phyloP scores from a whole-genome alignment of 2,329 filamentous ascomycete genomes.

The Trichoderma breve region DNA sequence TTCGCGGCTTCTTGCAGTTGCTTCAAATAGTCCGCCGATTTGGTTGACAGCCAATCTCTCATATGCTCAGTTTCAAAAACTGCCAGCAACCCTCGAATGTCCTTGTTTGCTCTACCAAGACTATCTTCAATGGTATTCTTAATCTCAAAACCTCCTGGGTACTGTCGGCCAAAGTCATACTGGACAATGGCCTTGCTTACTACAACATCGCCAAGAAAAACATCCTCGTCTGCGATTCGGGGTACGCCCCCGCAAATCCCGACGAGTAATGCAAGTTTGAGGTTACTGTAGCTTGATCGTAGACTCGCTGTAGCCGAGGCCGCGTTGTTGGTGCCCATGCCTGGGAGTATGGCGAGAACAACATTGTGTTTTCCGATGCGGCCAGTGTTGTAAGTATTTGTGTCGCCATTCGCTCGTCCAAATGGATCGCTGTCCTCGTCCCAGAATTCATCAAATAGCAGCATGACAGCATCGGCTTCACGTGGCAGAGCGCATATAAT shows the following conservation, averaged over 20 bases:
- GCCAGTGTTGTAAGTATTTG: slow-evolving; percentile 32
- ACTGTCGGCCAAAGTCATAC: slow-evolving; percentile 31
- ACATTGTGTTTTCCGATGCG: slow-evolving; percentile 30
- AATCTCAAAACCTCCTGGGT: slow-evolving; percentile 26
- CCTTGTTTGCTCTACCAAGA: slow-evolving; percentile 28
- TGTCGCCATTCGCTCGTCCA: slow-evolving; percentile 28
- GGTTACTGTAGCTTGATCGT: slow-evolving; percentile 32
- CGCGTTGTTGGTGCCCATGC: slow-evolving; percentile 32
- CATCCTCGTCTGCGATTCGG: neutral
- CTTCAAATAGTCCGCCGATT: slow-evolving; percentile 18
- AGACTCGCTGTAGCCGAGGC: slow-evolving; percentile 30
- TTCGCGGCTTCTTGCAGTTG: slow-evolving; percentile 23
- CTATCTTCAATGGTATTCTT: slow-evolving; percentile 30
- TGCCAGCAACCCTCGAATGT: slow-evolving; percentile 31
- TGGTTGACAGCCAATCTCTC: slow-evolving; percentile 17
- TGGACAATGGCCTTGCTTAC: slow-evolving; percentile 31
- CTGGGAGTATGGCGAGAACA: slow-evolving; percentile 30
- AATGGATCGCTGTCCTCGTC: slow-evolving; percentile 25
- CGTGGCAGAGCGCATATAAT: slow-evolving; percentile 30
- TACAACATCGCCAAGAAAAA: slow-evolving; percentile 36
- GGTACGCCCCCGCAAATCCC: slow-evolving; percentile 44
- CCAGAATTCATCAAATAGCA: slow-evolving; percentile 31
- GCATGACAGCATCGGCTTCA: slow-evolving; percentile 27
- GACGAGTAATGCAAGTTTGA: slow-evolving; percentile 38
- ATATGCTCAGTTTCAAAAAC: slow-evolving; percentile 24